phyloP scores from a whole-genome alignment of 805 yeast genomes.

The Metschnikowia corniflorae region DNA sequence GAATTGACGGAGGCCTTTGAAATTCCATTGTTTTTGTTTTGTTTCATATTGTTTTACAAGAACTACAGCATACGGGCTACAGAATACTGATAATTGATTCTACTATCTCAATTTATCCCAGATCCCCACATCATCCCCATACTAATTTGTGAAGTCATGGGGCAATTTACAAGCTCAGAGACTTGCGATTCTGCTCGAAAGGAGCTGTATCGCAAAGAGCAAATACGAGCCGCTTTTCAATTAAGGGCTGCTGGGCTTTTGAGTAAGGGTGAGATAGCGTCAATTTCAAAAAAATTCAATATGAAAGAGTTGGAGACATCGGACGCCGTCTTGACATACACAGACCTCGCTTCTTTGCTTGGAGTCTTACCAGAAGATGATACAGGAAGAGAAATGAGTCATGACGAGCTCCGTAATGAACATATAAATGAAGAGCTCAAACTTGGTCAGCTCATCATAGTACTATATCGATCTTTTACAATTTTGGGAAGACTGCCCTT shows the following conservation, averaged over 20 bases:
- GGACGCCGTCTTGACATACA: slow-evolving; percentile 3
- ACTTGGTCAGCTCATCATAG: slow-evolving; percentile 5
- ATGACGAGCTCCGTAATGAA: no score
- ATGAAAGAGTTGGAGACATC: neutral
- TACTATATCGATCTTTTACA: slow-evolving; percentile 39
- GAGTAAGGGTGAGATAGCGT: slow-evolving; percentile 7
- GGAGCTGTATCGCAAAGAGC: neutral
- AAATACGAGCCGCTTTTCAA: slow-evolving; percentile 6
- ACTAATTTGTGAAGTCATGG: no score
- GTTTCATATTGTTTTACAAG: no score
- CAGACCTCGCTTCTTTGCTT: slow-evolving; percentile 5
- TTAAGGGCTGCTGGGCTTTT: slow-evolving; percentile 5
- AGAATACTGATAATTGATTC: no score
- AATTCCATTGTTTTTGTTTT: no score
- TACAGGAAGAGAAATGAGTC: no score
- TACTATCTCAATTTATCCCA: neutral
- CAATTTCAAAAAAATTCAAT: slow-evolving; percentile 6
- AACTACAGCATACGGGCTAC: no score
- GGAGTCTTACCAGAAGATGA: no score
- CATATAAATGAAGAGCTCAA: neutral
- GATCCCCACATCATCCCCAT: neutral
- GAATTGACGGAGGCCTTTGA: no score
- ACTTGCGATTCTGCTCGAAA: neutral
- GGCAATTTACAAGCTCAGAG: slow-evolving; percentile 17
- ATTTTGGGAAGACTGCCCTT: slow-evolving; percentile 51